phyloP scores from a whole-genome alignment of 768 basidiomycete genomes.

The Astraeus odoratus region DNA sequence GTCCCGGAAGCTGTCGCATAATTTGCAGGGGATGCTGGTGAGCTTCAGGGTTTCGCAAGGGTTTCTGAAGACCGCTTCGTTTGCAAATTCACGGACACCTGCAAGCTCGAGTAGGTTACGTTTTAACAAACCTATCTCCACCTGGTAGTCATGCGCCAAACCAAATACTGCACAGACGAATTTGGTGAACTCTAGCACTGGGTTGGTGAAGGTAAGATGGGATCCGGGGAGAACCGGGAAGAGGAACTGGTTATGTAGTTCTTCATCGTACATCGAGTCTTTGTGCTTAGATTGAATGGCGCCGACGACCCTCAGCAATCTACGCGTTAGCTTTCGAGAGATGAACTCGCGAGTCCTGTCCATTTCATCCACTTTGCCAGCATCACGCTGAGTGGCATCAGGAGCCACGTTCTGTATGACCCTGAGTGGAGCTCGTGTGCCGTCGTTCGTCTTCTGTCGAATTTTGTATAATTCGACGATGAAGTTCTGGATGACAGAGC shows the following conservation, averaged over 20 bases:
- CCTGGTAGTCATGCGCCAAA: slow-evolving; percentile 71
- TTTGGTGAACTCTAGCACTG: slow-evolving; percentile 86
- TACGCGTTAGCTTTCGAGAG: slow-evolving; percentile 70
- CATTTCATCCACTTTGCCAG: slow-evolving; percentile 59
- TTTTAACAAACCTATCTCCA: slow-evolving; percentile 85
- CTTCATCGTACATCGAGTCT: slow-evolving; percentile 51
- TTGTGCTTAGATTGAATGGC: slow-evolving; percentile 54
- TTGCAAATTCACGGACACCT: slow-evolving; percentile 79
- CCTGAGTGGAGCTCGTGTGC: slow-evolving; percentile 63
- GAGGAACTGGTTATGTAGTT: slow-evolving; percentile 47
- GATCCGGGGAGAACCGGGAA: slow-evolving; percentile 90
- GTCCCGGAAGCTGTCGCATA: slow-evolving; percentile 80
- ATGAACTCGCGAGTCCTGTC: slow-evolving; percentile 73
- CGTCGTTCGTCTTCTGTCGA: slow-evolving; percentile 54
- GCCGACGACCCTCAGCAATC: slow-evolving; percentile 64
- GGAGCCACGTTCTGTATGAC: slow-evolving; percentile 59
- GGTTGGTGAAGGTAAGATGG: slow-evolving; percentile 70
- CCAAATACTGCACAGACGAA: slow-evolving; percentile 75
- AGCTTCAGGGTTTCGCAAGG: slow-evolving; percentile 87
- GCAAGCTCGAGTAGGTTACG: slow-evolving; percentile 86
- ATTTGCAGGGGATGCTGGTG: slow-evolving; percentile 79
- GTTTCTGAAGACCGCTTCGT: slow-evolving; percentile 81
- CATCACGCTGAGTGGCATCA: slow-evolving; percentile 60
- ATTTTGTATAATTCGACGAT: slow-evolving; percentile 79
- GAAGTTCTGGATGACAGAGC: slow-evolving; percentile 67